Percentiles rank a stretch among this genome's conserved stretches.
These are phyloP conservation scores for Phytopythium litorale DNA, from an alignment of 352 stramenopile species.

Conservation along the genomic window DNA sequence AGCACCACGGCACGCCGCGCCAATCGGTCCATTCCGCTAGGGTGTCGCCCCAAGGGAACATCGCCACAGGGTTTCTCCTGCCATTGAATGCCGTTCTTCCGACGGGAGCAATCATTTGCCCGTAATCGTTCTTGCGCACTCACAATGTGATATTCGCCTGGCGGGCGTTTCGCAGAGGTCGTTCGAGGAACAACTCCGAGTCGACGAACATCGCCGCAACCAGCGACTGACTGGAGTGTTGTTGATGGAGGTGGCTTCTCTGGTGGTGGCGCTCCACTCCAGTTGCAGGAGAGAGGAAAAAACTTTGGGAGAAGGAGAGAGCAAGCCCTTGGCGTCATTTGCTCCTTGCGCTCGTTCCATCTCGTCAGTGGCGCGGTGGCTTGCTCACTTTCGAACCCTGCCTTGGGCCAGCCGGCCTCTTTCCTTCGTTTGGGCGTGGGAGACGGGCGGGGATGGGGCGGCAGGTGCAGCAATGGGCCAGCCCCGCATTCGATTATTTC, in stretches of 20 bases:
- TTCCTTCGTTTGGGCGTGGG: background rate
- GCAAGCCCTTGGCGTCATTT: background rate
- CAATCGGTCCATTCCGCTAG: background rate
- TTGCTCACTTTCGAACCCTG: conserved; percentile 3
- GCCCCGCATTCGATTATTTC: conserved; percentile 7
- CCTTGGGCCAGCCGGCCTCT: background rate
- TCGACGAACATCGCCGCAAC: background rate
- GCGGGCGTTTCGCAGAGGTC: background rate
- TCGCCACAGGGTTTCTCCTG: too few species aligned
- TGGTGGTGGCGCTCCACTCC: background rate
- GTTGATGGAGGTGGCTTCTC: background rate
- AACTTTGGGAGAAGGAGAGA: background rate
- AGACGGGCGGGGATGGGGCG: background rate
- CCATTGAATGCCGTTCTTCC: too few species aligned
- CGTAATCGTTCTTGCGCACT: background rate
- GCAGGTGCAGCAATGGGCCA: conserved; percentile 4
- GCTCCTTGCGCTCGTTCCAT: background rate
- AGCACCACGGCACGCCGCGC: background rate
- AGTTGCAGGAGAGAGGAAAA: background rate
- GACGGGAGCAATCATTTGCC: conserved; percentile 1
- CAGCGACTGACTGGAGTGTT: background rate
- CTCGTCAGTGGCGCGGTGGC: background rate
- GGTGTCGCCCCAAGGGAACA: too few species aligned
- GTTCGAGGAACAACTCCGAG: background rate
- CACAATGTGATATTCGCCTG: background rate